These are phyloP conservation scores for Protostelium mycophagum DNA, from an alignment of 78 protist genomes.

Conservation along the genomic window DNA sequence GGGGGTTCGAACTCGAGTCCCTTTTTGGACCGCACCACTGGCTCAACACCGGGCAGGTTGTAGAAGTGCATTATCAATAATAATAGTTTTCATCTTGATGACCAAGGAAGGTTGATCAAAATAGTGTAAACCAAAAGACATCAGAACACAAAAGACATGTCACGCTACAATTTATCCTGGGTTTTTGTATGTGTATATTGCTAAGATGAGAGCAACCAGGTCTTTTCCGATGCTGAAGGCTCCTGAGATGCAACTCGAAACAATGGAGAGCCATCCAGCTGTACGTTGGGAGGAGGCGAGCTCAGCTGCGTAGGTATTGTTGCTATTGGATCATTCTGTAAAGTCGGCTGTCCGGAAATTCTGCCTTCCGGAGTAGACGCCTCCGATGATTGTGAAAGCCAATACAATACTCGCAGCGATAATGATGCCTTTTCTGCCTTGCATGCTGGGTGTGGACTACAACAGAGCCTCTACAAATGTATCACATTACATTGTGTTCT, in stretches of 20 bases:
- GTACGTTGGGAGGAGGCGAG: slow-evolving; percentile 1
- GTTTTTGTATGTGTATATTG: not conserved
- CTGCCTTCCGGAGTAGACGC: slow-evolving; percentile 2
- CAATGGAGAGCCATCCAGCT: not conserved
- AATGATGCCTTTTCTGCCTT: not conserved
- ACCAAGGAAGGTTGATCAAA: too few species aligned
- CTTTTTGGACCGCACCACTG: too few species aligned
- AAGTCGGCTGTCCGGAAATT: slow-evolving; percentile 1
- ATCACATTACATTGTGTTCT: too few species aligned
- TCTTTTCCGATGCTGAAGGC: slow-evolving; percentile 1
- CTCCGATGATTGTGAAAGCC: not conserved
- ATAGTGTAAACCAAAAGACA: too few species aligned
- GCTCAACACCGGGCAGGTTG: too few species aligned
- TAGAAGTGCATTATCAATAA: too few species aligned
- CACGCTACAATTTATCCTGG: too few species aligned
- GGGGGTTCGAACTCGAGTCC: too few species aligned
- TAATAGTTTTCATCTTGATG: too few species aligned
- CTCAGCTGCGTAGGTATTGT: slow-evolving; percentile 1
- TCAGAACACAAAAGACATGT: too few species aligned
- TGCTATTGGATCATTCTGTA: not conserved
- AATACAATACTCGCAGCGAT: not conserved
- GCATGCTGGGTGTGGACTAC: too few species aligned
- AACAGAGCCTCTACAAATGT: too few species aligned
- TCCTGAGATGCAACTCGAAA: not conserved
- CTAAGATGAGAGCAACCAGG: not conserved